These are phyloP conservation scores for Prosopis cineraria DNA, from an alignment of 306 rosid genomes.

Conservation along the genomic window DNA sequence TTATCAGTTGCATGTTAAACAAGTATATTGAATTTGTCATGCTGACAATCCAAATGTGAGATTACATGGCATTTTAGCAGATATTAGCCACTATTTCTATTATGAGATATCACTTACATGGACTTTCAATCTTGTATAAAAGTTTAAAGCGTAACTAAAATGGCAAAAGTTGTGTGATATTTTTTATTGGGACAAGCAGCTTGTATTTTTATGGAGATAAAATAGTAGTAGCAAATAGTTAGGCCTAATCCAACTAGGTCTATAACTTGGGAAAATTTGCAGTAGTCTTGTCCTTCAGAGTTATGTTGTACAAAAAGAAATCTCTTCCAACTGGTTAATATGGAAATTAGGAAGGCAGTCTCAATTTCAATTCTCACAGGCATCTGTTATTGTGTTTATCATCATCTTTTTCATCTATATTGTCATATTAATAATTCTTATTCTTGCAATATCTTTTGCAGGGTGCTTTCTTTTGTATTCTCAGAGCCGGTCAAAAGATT, in stretches of 20 bases:
- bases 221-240: conserved; percentile 5
- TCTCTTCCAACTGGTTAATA: neutral
- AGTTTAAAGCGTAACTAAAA: neutral
- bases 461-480: conserved; percentile 86
- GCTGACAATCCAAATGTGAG: conserved; percentile 23
- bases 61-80: no score
- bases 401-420: conserved; percentile 25
- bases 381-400: conserved; percentile 13
- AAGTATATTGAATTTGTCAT: neutral
- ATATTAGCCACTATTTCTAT: no score
- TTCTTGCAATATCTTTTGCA: conserved; percentile 46
- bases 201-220: conserved; percentile 15
- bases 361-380: conserved; percentile 14
- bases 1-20: conserved; percentile 15
- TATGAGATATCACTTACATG: no score
- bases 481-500: conserved; percentile 83
- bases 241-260: conserved; percentile 26
- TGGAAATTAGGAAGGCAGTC: conserved; percentile 14
- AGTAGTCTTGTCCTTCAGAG: conserved; percentile 22
- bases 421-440: conserved; percentile 22
- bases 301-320: neutral
- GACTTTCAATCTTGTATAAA: neutral
- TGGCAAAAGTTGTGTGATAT: neutral
- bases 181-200: neutral
- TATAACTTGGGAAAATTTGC: conserved; percentile 16